A percentile compares a stretch with the other conserved stretches of the same genome.
Conservation (phyloP, 106 monocot species). For the Agapanthus africanus region DNA sequence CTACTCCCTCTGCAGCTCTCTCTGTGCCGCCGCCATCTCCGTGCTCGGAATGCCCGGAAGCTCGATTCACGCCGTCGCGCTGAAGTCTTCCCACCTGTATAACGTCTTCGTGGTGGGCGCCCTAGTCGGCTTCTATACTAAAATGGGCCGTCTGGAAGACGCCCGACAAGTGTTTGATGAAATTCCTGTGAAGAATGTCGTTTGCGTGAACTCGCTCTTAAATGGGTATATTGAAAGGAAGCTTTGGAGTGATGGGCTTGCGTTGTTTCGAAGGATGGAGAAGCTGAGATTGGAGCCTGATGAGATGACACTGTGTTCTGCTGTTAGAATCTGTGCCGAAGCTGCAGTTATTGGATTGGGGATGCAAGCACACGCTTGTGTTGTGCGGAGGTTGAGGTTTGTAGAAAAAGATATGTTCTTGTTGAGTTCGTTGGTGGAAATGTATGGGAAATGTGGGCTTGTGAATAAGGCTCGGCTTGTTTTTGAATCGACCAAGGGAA, state of each 20-base stretch:
- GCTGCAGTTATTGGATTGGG: constrained; percentile 24
- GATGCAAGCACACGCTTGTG: constrained; percentile 36
- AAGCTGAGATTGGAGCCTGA: constrained; percentile 25
- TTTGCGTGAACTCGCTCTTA: constrained; percentile 47
- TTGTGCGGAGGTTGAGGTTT: constrained; percentile 17
- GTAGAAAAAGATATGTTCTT: constrained; percentile 28
- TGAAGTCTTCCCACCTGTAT: neutral
- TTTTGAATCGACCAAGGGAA: constrained; percentile 17
- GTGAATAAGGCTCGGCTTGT: constrained; percentile 34
- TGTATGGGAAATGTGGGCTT: constrained; percentile 68
- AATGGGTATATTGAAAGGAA: constrained; percentile 26
- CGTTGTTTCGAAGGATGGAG: constrained; percentile 20
- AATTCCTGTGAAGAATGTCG: constrained; percentile 37
- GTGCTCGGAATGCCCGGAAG: neutral
- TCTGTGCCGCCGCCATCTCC: neutral
- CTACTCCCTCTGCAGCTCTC: neutral
- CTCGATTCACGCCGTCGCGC: neutral
- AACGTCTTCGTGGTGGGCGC: neutral
- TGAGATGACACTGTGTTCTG: constrained; percentile 28
- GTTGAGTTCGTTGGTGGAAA: constrained; percentile 45
- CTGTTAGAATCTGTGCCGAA: constrained; percentile 46
- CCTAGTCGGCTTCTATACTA: constrained; percentile 34
- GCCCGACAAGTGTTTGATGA: constrained; percentile 46
- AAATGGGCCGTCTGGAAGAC: neutral
- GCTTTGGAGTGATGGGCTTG: constrained; percentile 28